phyloP scores from a whole-genome alignment of 2,329 filamentous ascomycete species.

The Phaeosphaeriaceae sp. region DNA sequence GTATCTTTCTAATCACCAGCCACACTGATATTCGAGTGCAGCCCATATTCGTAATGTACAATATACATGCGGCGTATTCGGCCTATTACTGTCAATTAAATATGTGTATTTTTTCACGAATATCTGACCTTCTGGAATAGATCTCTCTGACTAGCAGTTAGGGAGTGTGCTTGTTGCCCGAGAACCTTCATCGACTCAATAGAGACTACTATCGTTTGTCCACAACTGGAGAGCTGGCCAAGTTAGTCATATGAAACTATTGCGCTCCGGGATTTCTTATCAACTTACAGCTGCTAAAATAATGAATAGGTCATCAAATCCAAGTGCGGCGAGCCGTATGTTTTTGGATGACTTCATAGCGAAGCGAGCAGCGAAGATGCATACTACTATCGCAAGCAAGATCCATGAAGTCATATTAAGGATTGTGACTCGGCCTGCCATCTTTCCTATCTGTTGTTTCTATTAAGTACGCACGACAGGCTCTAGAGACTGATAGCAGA shows the following conservation, averaged over 20 bases:
- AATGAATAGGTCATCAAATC: conserved; percentile 34
- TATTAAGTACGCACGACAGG: conserved; percentile 12
- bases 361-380: conserved; percentile 29
- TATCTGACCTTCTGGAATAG: conserved; percentile 32
- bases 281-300: conserved; percentile 29
- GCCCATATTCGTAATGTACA: conserved; percentile 41
- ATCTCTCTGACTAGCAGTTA: conserved; percentile 10
- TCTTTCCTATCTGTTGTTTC: conserved; percentile 13
- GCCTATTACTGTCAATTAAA: conserved; percentile 21
- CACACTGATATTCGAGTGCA: conserved; percentile 35
- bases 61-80: conserved; percentile 31
- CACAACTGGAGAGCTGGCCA: conserved; percentile 34
- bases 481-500: too few species aligned
- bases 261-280: too few species aligned
- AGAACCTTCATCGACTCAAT: conserved; percentile 29
- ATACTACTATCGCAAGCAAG: conserved; percentile 28
- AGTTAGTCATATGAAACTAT: conserved; percentile 9
- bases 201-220: conserved; percentile 35
- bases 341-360: conserved; percentile 32
- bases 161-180: conserved; percentile 16
- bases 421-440: conserved; percentile 22
- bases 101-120: not conserved
- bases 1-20: conserved; percentile 29
- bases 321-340: conserved; percentile 19
- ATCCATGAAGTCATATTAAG: conserved; percentile 37